Percentiles rank a stretch among this genome's conserved stretches.
Conservation (phyloP, 192 early-diverging fungal genomes). For the Lobosporangium transversale region DNA sequence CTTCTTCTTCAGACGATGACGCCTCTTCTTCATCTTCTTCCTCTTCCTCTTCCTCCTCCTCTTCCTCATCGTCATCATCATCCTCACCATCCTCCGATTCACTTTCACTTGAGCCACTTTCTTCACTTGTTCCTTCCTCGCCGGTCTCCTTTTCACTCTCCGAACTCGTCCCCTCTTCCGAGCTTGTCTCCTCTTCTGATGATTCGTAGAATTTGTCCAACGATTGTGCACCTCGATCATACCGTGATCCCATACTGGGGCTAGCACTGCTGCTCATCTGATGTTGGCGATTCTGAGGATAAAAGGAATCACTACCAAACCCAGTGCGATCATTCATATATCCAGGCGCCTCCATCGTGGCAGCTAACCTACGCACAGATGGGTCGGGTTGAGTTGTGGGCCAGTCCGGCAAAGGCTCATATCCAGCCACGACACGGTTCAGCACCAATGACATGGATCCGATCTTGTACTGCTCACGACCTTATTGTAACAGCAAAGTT, state of each 20-base stretch:
- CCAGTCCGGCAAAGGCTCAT: slow-evolving; percentile 86
- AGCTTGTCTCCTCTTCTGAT: slow-evolving; percentile 48
- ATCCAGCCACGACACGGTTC: slow-evolving; percentile 69
- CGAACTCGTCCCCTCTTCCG: slow-evolving; percentile 50
- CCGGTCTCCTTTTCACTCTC: slow-evolving; percentile 59
- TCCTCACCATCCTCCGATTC: slow-evolving; percentile 17
- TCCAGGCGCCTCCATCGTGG: slow-evolving; percentile 53
- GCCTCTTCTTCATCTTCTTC: slow-evolving; percentile 37
- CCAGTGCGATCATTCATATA: slow-evolving; percentile 51
- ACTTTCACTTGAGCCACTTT: slow-evolving; percentile 33
- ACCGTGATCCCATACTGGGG: neutral
- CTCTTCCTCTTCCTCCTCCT: slow-evolving; percentile 20
- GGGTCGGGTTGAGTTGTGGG: slow-evolving; percentile 67
- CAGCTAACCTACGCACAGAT: slow-evolving; percentile 62
- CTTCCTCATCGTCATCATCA: slow-evolving; percentile 44
- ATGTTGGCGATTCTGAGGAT: slow-evolving; percentile 25
- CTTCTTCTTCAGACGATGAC: slow-evolving; percentile 47
- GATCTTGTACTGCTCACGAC: slow-evolving; percentile 65
- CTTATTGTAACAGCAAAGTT: slow-evolving; percentile 18
- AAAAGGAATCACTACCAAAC: slow-evolving; percentile 56
- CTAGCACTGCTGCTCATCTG: neutral
- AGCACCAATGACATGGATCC: slow-evolving; percentile 74
- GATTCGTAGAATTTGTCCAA: slow-evolving; percentile 57
- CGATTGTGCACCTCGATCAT: slow-evolving; percentile 56
- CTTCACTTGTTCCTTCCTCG: slow-evolving; percentile 34